A percentile compares a stretch with the other conserved stretches of the same genome.
These are phyloP conservation scores for Tetrapisispora fleetii DNA, from an alignment of 805 yeast species.

Conservation along the genomic window DNA sequence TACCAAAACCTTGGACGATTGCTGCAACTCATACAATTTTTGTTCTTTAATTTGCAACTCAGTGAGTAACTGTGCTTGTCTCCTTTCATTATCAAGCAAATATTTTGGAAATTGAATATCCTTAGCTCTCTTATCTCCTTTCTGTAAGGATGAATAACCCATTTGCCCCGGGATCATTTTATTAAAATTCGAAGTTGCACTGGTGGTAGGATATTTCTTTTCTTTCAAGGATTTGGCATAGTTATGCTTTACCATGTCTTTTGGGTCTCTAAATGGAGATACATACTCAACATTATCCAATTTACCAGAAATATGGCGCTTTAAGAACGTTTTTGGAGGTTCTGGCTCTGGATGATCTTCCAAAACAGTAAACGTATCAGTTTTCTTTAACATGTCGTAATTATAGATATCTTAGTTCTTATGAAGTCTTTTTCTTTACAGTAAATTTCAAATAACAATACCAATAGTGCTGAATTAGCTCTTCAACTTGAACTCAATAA, in stretches of 20 bases:
- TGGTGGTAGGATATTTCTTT: conserved; percentile 20
- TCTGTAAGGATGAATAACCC: conserved; percentile 19
- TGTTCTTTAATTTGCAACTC: conserved; percentile 18
- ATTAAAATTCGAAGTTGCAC: conserved; percentile 19
- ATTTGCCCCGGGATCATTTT: conserved; percentile 14
- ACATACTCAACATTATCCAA: conserved; percentile 1
- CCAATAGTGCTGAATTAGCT: not conserved
- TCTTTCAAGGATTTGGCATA: conserved; percentile 2
- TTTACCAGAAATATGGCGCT: not conserved
- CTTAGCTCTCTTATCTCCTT: conserved; percentile 17
- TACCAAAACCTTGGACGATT: conserved; percentile 13
- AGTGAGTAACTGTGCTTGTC: conserved; percentile 15
- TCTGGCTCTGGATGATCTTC: not conserved
- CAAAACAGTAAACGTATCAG: not conserved
- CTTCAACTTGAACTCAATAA: too few species aligned
- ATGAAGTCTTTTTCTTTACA: not conserved
- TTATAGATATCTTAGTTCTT: not conserved
- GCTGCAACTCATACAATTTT: conserved; percentile 14
- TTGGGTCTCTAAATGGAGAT: conserved; percentile 8
- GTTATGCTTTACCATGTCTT: not conserved
- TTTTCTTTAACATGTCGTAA: not conserved
- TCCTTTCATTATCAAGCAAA: conserved; percentile 20
- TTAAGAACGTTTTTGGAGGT: not conserved
- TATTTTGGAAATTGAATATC: conserved; percentile 25
- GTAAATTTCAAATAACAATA: not conserved